Evolutionary conservation across 129 eudicot genomes (phyloP), one percentile per base, ranked within the genome.

Genomic region (Flaveria trinervia): DNA sequence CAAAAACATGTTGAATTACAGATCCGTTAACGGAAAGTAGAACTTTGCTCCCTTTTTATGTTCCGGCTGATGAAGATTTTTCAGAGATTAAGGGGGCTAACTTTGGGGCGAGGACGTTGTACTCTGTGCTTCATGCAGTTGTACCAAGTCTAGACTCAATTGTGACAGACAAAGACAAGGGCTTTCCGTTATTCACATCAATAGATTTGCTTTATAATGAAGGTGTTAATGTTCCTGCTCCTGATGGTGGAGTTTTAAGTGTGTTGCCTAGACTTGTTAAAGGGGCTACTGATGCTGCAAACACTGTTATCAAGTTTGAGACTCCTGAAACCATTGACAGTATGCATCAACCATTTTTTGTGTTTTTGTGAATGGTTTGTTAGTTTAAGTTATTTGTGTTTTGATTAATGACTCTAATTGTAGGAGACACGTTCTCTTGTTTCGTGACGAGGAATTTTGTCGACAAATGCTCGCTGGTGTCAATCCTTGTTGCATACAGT

Each of bases 381-480:
- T 57, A 13, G 28, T 62, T 49, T 22, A 48, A 44, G 52, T 9
- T 79, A 15, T 59, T 23, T 49, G 5, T 11, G 62, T 20, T 9
- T 26, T 61, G 0, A 55, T 30, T 76, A 45, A 33, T 69, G 41
- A 11, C 30, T 70, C 5, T 52, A 30, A 57, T 68, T 73, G 36
- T 65, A 91, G 97, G 92, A 57, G 97, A 92, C 71, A 84, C 81
- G 49, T 89, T 92, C 77, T 78, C 89, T 4, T 92, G 97, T 79
- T 87, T 25, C 91, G 89, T 20, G 97, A 92, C 77, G 91, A 85
- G 65, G 97, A 92, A 71, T 87, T 92, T 56, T 77, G 89, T 65
- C 83, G 96, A 60, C 93, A 89, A 77, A 89, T 85, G 74, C 87
- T 92, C 54, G 97, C 97, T 20, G 96, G 97, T 68, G 69, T 89